These are phyloP conservation scores for Bisporella sp. DNA, from an alignment of 2,329 filamentous ascomycete species.

Conservation along the genomic window DNA sequence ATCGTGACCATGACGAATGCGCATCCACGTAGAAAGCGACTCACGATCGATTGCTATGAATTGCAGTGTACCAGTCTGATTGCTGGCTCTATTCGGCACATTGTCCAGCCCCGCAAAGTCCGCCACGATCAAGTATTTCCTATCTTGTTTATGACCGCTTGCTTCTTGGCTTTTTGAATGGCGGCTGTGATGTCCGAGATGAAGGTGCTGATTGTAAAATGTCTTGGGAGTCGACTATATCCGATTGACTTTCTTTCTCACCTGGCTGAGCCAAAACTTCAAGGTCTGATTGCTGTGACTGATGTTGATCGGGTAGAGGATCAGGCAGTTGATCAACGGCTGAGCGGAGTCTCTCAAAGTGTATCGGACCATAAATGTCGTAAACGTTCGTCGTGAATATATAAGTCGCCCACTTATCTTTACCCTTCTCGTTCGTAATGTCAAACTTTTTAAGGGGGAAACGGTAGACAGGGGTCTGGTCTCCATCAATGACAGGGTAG, in stretches of 20 bases:
- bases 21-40: too few relatives aligned
- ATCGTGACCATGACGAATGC: too few relatives aligned
- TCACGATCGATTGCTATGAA: too few relatives aligned
- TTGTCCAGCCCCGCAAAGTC: too few relatives aligned
- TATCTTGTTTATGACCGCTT: background rate
- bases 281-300: conserved; percentile 1
- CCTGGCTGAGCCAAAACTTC: conserved; percentile 1
- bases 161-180: conserved; percentile 5
- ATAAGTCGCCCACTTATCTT: conserved; percentile 19
- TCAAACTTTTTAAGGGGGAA: conserved; percentile 20
- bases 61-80: too few relatives aligned
- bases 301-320: conserved; percentile 3
- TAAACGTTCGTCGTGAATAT: conserved; percentile 24
- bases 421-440: conserved; percentile 20
- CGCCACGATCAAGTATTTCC: too few relatives aligned
- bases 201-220: conserved; percentile 3
- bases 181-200: conserved; percentile 3
- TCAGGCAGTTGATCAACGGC: conserved; percentile 17
- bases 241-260: conserved; percentile 1
- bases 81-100: too few relatives aligned
- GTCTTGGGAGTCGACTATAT: conserved; percentile 5
- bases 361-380: conserved; percentile 19
- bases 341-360: conserved; percentile 21
- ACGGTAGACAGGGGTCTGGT: conserved; percentile 18
- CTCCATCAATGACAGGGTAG: conserved; percentile 19